Evolutionary conservation across 2,329 filamentous ascomycete species (phyloP), one percentile per base, ranked within the genome.

Genomic region (Bimuria novae-zelandiae): DNA sequence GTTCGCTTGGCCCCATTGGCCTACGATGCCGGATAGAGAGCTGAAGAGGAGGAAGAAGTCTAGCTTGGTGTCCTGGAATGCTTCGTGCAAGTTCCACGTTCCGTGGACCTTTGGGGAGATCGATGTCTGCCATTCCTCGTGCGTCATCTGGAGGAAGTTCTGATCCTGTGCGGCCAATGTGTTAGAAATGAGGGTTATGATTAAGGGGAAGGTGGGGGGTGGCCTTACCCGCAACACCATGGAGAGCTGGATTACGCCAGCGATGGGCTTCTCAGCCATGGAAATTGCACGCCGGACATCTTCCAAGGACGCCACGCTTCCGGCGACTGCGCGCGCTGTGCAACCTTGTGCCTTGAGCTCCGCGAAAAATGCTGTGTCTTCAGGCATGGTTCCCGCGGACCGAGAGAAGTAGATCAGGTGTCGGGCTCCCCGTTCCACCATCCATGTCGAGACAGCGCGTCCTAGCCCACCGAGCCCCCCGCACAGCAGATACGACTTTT

Each of bases 1-100:
- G 56, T 76, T 79, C 2, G 71, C 57, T 56, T 83, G 80, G 0
- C 71, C 75, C 12, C 25, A 37, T 6, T 69, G 63, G 1, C 71
- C 70, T 11, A 64, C 16, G 14, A 65, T 39, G 6, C 60, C 60
- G 1, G 54, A 52, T 2, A 64, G 16, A 0, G 69, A 73, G 5
- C 61, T 66, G 33, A 70, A 64, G 17, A 72, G 44, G 7, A 67
- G n/a, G 56, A 70, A 70, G 54, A 70, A 71, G 43, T 68, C 61
- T 0, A 71, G 40, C 0, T 54, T 7, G 0, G 8, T 8, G 25
- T 14, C 17, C 11, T 4, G 4, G 39, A 30, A 16, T 7, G 11
- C 25, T 2, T 63, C 41, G 51, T 70, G 66, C 4, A 71, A 50
- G 44, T 62, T 65, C 61, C 59, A 65, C 0, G 64, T 60, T 1